Evolutionary conservation across 2,329 filamentous ascomycete species (phyloP), one percentile per base, ranked within the genome.

Genomic region (Karstenula rhodostoma): DNA sequence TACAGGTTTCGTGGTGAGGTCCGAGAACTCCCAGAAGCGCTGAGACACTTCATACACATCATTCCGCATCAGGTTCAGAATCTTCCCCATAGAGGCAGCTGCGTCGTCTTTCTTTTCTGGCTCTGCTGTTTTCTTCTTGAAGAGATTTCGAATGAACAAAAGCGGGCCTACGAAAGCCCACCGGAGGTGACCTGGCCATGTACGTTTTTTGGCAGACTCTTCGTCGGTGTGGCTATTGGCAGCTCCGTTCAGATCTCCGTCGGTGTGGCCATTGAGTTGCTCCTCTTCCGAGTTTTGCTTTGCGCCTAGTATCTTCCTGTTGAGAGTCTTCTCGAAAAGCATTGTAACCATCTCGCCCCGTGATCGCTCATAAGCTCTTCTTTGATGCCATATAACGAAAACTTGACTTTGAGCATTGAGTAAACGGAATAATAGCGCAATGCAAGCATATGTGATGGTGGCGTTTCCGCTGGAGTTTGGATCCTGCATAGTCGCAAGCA

Each of bases 281-380:
- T 68, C 62, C n/a, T 77, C 73, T 25, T 68, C 71, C 1, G 71
- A 61, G 35, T 74, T 35, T 69, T 74, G 59, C 73, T 75, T 59
- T 67, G 70, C 42, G 65, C 77, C 60, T 53, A 70, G 46, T 49
- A 69, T 86, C 75, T 92, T 92, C 7, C 90, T 80, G 10, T 86
- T 85, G 13, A 92, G 75, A 0, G 89, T 90, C 76, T 94, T 94
- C 69, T 93, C 90, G 69, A 92, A 93, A 13, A 94, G 83, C 86
- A 92, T 93, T 17, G 91, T 94, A 60, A 94, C 90, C 85, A 94
- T 87, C 77, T 96, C 93, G 4, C 93, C 93, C 50, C 93, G 84
- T 5, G 90, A 93, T 59, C 93, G 83, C 75, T 97, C 93, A 68
- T 97, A 97, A 29, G 87, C 87, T 61, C 94, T 88, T 65, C 93